phyloP scores from a whole-genome alignment of 768 basidiomycete species.

The Pisolithus sp. region DNA sequence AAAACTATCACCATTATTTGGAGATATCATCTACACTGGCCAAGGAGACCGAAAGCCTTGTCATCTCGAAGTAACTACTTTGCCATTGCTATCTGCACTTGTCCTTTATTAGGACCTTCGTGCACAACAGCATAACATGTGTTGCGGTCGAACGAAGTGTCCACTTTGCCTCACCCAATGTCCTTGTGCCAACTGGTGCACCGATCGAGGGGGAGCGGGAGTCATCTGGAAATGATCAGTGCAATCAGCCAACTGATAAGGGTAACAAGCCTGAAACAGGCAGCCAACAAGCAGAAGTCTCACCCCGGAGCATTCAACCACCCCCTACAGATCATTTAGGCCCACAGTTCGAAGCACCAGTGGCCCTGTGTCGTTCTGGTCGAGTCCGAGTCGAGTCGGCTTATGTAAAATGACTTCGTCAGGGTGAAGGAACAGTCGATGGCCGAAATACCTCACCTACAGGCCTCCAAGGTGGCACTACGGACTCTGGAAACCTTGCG shows the following conservation, averaged over 20 bases:
- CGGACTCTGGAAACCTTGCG: neutral
- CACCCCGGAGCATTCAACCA: neutral
- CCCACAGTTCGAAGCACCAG: neutral
- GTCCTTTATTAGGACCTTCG: too few relatives aligned
- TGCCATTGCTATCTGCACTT: too few relatives aligned
- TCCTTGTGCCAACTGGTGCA: neutral
- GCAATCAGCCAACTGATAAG: neutral
- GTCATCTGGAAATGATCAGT: neutral
- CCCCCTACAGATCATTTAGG: neutral
- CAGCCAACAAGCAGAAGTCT: neutral
- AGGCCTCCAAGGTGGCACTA: neutral
- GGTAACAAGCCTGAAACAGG: too few relatives aligned
- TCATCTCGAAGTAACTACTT: too few relatives aligned
- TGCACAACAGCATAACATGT: too few relatives aligned
- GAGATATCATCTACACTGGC: too few relatives aligned
- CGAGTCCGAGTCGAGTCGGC: neutral
- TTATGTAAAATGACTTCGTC: neutral
- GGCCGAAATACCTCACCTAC: neutral
- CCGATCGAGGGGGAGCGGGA: neutral
- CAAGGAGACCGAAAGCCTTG: too few relatives aligned
- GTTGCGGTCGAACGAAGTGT: slow-evolving; percentile 10
- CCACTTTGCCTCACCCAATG: neutral
- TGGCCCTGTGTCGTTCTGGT: neutral
- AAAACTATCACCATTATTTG: too few relatives aligned
- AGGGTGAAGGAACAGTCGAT: neutral